phyloP scores from a whole-genome alignment of 805 yeast species.

The Starmerella geochares region DNA sequence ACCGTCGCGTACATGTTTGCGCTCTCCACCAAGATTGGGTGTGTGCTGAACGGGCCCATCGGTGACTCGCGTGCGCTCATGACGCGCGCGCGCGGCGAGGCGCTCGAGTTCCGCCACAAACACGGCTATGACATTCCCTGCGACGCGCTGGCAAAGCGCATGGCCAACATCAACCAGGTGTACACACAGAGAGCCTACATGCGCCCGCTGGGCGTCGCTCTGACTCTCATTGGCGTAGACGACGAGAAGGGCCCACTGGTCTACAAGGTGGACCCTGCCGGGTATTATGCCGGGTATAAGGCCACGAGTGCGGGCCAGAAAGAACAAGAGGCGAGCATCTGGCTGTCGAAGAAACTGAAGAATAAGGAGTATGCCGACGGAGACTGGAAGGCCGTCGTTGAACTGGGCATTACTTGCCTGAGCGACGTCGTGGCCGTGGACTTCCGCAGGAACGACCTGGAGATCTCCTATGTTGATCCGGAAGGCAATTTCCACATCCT shows the following conservation, averaged over 20 bases:
- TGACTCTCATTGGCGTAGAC: slow-evolving; percentile 78
- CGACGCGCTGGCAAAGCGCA: slow-evolving; percentile 81
- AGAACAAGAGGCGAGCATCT: slow-evolving; percentile 88
- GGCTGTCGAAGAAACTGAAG: slow-evolving; percentile 82
- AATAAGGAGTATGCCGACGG: slow-evolving; percentile 60
- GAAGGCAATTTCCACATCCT: slow-evolving; percentile 58
- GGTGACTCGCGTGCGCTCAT: slow-evolving; percentile 93
- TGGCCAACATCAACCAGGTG: slow-evolving; percentile 91
- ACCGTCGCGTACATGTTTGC: slow-evolving; percentile 81
- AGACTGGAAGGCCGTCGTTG: slow-evolving; percentile 81
- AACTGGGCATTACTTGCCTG: slow-evolving; percentile 75
- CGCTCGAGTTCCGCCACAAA: slow-evolving; percentile 87
- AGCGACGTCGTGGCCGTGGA: slow-evolving; percentile 84
- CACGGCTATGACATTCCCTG: slow-evolving; percentile 97
- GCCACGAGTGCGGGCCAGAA: slow-evolving; percentile 96
- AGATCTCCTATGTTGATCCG: slow-evolving; percentile 75
- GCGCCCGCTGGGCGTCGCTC: slow-evolving; percentile 94
- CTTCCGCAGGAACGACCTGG: slow-evolving; percentile 85
- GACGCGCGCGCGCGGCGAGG: slow-evolving; percentile 83
- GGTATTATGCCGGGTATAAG: slow-evolving; percentile 80
- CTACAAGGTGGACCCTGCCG: slow-evolving; percentile 95
- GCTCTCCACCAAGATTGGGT: slow-evolving; percentile 71
- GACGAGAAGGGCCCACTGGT: slow-evolving; percentile 84
- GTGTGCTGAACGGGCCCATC: slow-evolving; percentile 81
- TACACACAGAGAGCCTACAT: slow-evolving; percentile 97